Percentiles rank a stretch among this genome's conserved stretches.
Evolutionary conservation across 2,329 filamentous ascomycete genomes (phyloP).

Genomic region (Corynespora cassiicola): DNA sequence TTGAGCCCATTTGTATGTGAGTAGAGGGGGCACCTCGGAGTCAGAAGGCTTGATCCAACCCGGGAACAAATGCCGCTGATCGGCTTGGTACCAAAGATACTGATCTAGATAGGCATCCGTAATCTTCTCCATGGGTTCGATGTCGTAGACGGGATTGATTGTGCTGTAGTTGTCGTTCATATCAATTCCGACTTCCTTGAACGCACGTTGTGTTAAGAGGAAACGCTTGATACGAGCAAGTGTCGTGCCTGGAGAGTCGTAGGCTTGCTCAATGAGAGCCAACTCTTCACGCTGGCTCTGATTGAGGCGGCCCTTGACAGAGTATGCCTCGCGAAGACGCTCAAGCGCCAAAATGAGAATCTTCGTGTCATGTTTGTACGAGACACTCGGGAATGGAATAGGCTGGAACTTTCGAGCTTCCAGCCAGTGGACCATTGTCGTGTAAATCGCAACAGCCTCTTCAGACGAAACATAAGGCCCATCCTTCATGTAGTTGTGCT

Average conservation of each 20-base stretch:
- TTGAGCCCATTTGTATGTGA: slow-evolving; percentile 99
- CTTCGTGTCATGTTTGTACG: slow-evolving; percentile 99
- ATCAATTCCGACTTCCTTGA: slow-evolving; percentile 99
- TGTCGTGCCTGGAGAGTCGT: slow-evolving; percentile 96
- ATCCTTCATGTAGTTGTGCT: slow-evolving; percentile 99
- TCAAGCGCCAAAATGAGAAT: slow-evolving; percentile 96
- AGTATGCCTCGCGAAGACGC: slow-evolving; percentile 92
- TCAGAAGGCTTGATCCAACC: slow-evolving; percentile 99
- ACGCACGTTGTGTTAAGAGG: slow-evolving; percentile 92
- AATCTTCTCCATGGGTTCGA: slow-evolving; percentile 99
- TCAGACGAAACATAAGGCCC: slow-evolving; percentile 98
- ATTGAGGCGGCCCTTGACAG: slow-evolving; percentile 94
- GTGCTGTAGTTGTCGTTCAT: slow-evolving; percentile 99
- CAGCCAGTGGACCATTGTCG: slow-evolving; percentile 97
- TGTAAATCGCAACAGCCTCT: slow-evolving; percentile 98
- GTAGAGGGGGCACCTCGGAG: slow-evolving; percentile 90
- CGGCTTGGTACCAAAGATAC: slow-evolving; percentile 98
- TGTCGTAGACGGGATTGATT: slow-evolving; percentile 98
- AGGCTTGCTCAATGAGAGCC: slow-evolving; percentile 96
- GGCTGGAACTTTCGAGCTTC: slow-evolving; percentile 98
- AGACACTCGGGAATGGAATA: slow-evolving; percentile 97
- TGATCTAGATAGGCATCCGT: slow-evolving; percentile 98
- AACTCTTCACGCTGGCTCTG: slow-evolving; percentile 97
- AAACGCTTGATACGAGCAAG: slow-evolving; percentile 97
- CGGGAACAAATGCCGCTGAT: slow-evolving; percentile 95